These are phyloP conservation scores for Trichoderma sp. DNA, from an alignment of 2,329 filamentous ascomycete species.

Conservation along the genomic window DNA sequence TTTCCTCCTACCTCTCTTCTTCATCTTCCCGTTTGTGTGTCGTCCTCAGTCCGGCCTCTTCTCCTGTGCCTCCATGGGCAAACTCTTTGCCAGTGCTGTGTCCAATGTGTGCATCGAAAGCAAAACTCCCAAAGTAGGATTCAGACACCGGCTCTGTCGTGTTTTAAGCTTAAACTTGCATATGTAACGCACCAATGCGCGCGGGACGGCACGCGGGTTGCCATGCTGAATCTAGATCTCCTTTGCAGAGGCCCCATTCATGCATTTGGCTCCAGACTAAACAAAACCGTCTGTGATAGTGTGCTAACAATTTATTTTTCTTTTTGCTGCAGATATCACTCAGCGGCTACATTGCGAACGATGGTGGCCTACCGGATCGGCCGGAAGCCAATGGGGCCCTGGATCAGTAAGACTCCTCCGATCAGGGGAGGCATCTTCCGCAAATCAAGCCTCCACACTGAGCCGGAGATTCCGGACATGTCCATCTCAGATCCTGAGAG, in stretches of 20 bases:
- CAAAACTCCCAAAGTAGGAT: neutral
- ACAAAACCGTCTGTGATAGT: neutral
- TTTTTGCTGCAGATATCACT: slow-evolving; percentile 51
- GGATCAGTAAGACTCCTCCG: slow-evolving; percentile 58
- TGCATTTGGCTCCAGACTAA: neutral
- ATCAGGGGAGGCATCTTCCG: slow-evolving; percentile 48
- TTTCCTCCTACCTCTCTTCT: neutral
- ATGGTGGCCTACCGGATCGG: slow-evolving; percentile 62
- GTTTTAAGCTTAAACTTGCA: slow-evolving; percentile 20
- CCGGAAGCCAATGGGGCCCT: slow-evolving; percentile 50
- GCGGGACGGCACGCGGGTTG: slow-evolving; percentile 3
- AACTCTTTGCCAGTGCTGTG: neutral
- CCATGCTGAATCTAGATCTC: slow-evolving; percentile 6
- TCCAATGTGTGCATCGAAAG: neutral
- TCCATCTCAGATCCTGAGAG: slow-evolving; percentile 14
- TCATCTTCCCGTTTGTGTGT: neutral
- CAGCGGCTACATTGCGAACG: slow-evolving; percentile 47
- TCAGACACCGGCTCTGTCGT: neutral
- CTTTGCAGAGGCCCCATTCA: neutral
- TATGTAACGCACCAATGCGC: neutral
- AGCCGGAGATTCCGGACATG: slow-evolving; percentile 21
- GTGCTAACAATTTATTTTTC: slow-evolving; percentile 20
- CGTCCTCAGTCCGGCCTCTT: too few relatives aligned
- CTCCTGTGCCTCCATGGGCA: neutral
- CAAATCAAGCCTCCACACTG: slow-evolving; percentile 11